Base-by-base conservation (phyloP, 106 monocot genomes). In the Allium fistulosum region DNA sequence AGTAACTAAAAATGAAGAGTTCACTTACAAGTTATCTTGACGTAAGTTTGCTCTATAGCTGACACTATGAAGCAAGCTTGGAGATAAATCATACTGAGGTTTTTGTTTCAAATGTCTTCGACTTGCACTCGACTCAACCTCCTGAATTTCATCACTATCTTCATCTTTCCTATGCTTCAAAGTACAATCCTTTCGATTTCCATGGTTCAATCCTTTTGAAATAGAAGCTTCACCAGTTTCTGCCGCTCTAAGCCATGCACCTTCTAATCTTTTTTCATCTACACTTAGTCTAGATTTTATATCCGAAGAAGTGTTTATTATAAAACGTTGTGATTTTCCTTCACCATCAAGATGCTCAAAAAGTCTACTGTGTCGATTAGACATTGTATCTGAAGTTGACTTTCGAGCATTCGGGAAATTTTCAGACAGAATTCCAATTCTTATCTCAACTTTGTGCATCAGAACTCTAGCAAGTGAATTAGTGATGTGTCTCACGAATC, bases 381-480 rank as follows among this genome's bases (percentile, higher is more conserved):
- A 56, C 37, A 52, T 51, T 28, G 61, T 37, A 22, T 51, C 50
- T 37, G 51, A n/a, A 50, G 46, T 15, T 63, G 46, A 56, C 26
- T 55, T 26, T 10, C 50, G 11, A 22, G 63, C 22, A 14, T 71
- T 73, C 55, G 27, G 48, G 49, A 57, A 76, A 18, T 62, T 67
- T 57, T 77, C 73, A 3, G 85, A 60, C 10, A 75, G 49, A 62
- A 85, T 46, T 53, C 77, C 81, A 9, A 95, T 77, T 76, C 77
- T 81, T 48, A 95, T 76, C 65, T 83, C 83, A 49, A 91, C 95
- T 69, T 58, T 80, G 13, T 58, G 73, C 28, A 59, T 76, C 27
- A 95, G 53, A 26, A 91, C 85, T n/a, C 73, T 82, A 79, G 88
- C 85, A n/a, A 91, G 59, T 46, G 91, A 88, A 72, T 85, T 81